A percentile compares a stretch with the other conserved stretches of the same genome.
These are phyloP conservation scores for Castanospermum australe DNA, from an alignment of 306 rosid species.

Conservation along the genomic window DNA sequence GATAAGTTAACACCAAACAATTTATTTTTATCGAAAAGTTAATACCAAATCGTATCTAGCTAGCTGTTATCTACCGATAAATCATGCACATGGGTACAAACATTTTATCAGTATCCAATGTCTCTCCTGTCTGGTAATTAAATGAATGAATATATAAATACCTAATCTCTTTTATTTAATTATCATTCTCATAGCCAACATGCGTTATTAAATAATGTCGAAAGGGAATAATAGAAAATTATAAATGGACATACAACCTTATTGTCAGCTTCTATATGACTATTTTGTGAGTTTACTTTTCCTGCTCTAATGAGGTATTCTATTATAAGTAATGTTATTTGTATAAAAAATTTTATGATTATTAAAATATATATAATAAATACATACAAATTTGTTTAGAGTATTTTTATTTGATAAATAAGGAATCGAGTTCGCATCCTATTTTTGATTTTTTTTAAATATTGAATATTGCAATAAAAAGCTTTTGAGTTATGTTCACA, in stretches of 20 bases:
- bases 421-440: no score
- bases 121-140: background rate
- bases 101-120: background rate
- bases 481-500: no score
- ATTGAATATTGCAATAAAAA: no score
- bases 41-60: no score
- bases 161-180: background rate
- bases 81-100: background rate
- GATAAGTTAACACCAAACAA: background rate
- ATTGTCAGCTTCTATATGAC: background rate
- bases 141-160: background rate
- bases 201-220: background rate
- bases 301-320: background rate
- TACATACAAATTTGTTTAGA: no score
- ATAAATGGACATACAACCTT: background rate
- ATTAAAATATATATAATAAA: no score
- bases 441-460: no score
- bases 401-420: no score
- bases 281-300: background rate
- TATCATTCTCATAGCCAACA: background rate
- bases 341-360: no score
- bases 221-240: background rate
- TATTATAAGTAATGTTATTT: background rate
- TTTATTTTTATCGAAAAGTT: no score
- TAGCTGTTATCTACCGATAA: no score